Conservation (phyloP, 768 basidiomycete species). For the Galerina sulciceps region DNA sequence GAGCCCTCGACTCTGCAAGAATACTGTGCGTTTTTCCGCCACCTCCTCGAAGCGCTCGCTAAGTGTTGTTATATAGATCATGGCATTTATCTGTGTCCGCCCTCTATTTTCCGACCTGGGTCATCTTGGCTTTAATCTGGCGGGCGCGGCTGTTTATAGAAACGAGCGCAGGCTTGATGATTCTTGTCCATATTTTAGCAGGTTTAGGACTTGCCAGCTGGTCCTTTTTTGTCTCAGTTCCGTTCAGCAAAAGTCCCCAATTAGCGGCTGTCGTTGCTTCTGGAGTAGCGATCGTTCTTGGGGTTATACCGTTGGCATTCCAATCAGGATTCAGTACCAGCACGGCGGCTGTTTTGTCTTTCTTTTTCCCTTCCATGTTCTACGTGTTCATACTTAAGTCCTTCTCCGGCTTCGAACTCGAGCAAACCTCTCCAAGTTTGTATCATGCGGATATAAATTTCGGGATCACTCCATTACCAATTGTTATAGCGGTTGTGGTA, state of each 20-base stretch:
- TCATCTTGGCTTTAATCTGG: slow-evolving; percentile 70
- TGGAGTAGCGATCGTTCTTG: slow-evolving; percentile 66
- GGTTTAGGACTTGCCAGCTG: slow-evolving; percentile 71
- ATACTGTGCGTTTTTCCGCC: slow-evolving; percentile 10
- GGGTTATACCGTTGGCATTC: slow-evolving; percentile 52
- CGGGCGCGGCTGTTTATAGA: slow-evolving; percentile 63
- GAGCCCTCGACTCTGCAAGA: slow-evolving; percentile 70
- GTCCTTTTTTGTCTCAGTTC: slow-evolving; percentile 71
- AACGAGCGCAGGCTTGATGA: slow-evolving; percentile 62
- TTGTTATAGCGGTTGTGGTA: slow-evolving; percentile 70
- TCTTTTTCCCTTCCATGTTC: slow-evolving; percentile 75
- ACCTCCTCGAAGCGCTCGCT: neutral
- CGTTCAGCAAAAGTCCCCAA: slow-evolving; percentile 75
- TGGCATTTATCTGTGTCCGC: slow-evolving; percentile 73
- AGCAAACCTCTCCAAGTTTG: slow-evolving; percentile 54
- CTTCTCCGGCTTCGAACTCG: slow-evolving; percentile 69
- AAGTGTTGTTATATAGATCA: slow-evolving; percentile 37
- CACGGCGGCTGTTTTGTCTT: slow-evolving; percentile 48
- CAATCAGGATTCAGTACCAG: slow-evolving; percentile 48
- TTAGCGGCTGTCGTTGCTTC: slow-evolving; percentile 71
- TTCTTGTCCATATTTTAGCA: slow-evolving; percentile 66
- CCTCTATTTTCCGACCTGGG: slow-evolving; percentile 78
- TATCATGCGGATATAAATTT: slow-evolving; percentile 62
- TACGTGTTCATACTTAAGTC: slow-evolving; percentile 74
- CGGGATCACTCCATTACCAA: slow-evolving; percentile 53